Conservation (phyloP, 2,329 filamentous ascomycete species). For the Alternaria sp. region DNA sequence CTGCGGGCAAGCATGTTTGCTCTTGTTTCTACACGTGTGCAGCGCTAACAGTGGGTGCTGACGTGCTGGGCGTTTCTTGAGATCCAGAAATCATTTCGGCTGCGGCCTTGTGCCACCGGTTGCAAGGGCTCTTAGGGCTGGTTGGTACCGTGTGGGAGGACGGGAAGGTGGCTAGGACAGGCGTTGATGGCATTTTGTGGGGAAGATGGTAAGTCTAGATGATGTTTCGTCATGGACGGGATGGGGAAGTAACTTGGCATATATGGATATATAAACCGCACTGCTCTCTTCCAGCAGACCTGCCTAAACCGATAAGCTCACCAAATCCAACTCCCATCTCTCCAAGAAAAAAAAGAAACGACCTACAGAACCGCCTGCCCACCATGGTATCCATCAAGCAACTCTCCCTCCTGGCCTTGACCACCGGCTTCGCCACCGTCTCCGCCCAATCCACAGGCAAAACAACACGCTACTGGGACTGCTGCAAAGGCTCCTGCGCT, state of each 20-base stretch:
- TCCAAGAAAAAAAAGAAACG: too few species aligned
- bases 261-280: conserved; percentile 5
- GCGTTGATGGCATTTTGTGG: conserved; percentile 5
- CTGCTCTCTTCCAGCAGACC: not conserved
- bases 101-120: conserved; percentile 9
- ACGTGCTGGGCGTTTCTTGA: not conserved
- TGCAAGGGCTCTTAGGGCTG: conserved; percentile 10
- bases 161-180: not conserved
- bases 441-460: conserved; percentile 37
- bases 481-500: conserved; percentile 72
- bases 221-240: not conserved
- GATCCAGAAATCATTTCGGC: conserved; percentile 3
- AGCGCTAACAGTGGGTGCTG: not conserved
- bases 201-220: not conserved
- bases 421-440: conserved; percentile 33
- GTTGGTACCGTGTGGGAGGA: not conserved
- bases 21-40: not conserved
- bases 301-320: not conserved
- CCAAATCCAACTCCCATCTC: not conserved
- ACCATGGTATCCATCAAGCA: conserved; percentile 40
- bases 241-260: not conserved
- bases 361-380: not conserved
- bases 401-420: conserved; percentile 33
- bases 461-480: conserved; percentile 59
- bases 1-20: not conserved